Evolutionary conservation across 495 filamentous ascomycete genomes (phyloP), one percentile per base, ranked within the genome.

Genomic region (Venustampulla echinocandica): DNA sequence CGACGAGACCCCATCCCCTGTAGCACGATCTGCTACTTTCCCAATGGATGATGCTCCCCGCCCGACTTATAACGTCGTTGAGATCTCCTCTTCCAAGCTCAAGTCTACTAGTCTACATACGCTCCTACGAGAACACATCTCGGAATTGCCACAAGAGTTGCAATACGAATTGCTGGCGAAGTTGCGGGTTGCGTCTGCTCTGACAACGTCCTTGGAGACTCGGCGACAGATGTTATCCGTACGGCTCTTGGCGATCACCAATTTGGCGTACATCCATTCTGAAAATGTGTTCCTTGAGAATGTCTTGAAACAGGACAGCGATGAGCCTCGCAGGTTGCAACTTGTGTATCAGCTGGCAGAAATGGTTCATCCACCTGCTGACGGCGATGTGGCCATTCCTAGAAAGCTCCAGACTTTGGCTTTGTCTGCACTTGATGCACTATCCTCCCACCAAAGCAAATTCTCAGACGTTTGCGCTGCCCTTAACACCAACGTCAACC

Each of bases 311-410:
- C 82, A 85, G 55, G 93, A 99, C 56, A 77, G 79, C 44, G 93
- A 99, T 61, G 87, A 95, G 61, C 87, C 92, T 1, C 81, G 90
- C 42, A 78, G 86, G 46, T 79, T 90, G 43, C 93, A 99, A 62
- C 69, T 97, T 18, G 79, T 85, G 3, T 94, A 94, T 59, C 93
- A 99, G 55, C 77, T 97, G 23, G 84, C 83, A 18, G 90, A 96
- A 60, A 63, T 99, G 40, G 81, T 97, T 27, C 90, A 93, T 64
- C 73, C 71, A 9, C 76, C 81, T 21, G 75, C 77, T 10, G 81
- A 82, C 57, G 84, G 78, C 40, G 74, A 82, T 46, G 64, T 70
- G 28, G 62, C 69, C 1, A 74, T 90, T 18, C 86, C 90, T 13
- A 69, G 81, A 44, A 72, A 75, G 62, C 63, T 90, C 11, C 92